phyloP scores from a whole-genome alignment of 2,329 filamentous ascomycete species.

The Aspergillus pseudoglaucus region DNA sequence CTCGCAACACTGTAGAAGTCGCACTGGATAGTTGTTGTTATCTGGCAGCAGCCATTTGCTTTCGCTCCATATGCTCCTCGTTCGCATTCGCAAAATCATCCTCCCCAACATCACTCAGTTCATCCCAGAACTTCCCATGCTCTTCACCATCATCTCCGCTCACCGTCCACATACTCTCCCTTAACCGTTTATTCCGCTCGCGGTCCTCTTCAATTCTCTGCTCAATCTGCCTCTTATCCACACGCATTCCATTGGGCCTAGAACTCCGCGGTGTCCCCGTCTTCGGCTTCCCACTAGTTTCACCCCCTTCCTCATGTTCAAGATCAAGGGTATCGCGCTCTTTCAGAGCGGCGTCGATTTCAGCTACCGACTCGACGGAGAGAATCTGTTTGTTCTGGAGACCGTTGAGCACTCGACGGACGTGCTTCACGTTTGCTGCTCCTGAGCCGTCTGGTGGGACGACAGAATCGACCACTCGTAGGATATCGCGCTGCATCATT shows the following conservation, averaged over 20 bases:
- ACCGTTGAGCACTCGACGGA: conserved; percentile 69
- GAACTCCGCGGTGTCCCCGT: conserved; percentile 21
- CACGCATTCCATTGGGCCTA: conserved; percentile 38
- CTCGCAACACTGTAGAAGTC: neutral
- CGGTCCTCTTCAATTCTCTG: conserved; percentile 95
- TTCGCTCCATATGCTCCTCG: conserved; percentile 63
- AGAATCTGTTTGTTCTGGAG: conserved; percentile 67
- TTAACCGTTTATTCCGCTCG: conserved; percentile 82
- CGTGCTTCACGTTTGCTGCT: conserved; percentile 88
- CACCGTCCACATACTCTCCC: conserved; percentile 92
- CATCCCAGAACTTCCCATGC: conserved; percentile 76
- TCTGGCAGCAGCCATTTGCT: conserved; percentile 33
- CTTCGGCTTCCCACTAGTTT: conserved; percentile 19
- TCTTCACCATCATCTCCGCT: conserved; percentile 61
- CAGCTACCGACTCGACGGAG: conserved; percentile 63
- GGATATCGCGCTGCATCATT: conserved; percentile 92
- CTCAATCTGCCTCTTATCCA: conserved; percentile 86
- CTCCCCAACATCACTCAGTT: conserved; percentile 76
- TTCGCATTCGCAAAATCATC: conserved; percentile 72
- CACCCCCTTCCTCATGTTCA: conserved; percentile 27
- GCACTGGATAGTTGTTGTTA: conserved; percentile 1
- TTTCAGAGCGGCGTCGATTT: conserved; percentile 78
- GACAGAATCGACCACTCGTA: conserved; percentile 85
- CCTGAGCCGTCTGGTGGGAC: conserved; percentile 80
- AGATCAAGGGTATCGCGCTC: conserved; percentile 61